A percentile compares a stretch with the other conserved stretches of the same genome.
Conservation (phyloP, 345 rosid genomes). For the Eucalyptus cladocalyx region DNA sequence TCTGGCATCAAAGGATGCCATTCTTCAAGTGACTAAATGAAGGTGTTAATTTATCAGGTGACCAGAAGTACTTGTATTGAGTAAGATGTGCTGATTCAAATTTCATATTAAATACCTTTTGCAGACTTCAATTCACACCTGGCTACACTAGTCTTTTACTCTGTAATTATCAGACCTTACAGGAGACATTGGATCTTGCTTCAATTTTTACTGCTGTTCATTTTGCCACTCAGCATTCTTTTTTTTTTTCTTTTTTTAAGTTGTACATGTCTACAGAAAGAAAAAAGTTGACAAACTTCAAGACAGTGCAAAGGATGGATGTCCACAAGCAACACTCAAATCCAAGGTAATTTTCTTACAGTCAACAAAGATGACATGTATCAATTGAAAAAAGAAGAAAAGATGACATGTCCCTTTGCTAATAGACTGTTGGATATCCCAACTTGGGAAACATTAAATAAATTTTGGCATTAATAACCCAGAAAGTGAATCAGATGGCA, state of each 20-base stretch:
- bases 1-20: neutral
- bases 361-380: neutral
- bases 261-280: neutral
- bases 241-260: neutral
- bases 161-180: neutral
- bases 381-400: neutral
- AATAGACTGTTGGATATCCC: neutral
- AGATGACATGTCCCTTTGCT: neutral
- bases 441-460: neutral
- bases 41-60: neutral
- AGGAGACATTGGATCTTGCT: neutral
- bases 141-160: neutral
- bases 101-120: neutral
- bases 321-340: neutral
- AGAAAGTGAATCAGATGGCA: neutral
- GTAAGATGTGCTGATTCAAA: neutral
- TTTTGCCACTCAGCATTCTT: neutral
- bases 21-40: neutral
- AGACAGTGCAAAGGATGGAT: neutral
- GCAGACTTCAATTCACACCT: neutral
- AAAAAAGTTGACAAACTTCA: neutral
- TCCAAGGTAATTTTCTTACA: neutral
- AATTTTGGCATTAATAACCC: neutral
- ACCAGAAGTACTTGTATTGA: neutral
- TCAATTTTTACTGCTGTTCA: neutral